Conservation (phyloP, 345 rosid genomes). For the Citropsis articulata region DNA sequence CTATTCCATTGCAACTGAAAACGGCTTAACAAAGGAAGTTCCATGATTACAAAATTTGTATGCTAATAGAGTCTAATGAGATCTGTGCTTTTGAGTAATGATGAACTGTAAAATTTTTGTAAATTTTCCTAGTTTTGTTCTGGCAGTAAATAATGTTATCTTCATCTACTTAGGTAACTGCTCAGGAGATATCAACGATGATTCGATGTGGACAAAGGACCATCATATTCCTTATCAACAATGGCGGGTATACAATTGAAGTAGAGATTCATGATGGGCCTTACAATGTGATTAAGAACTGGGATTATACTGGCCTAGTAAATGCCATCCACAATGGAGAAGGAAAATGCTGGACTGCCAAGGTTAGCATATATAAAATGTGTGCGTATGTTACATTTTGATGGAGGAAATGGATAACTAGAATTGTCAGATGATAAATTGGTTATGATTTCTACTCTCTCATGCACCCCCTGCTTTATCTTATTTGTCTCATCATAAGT, state of each 20-base stretch:
- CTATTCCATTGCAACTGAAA: background rate
- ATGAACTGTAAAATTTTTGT: background rate
- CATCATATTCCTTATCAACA: constrained; percentile 72
- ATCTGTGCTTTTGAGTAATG: background rate
- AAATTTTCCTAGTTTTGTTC: background rate
- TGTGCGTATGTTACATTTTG: background rate
- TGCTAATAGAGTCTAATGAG: background rate
- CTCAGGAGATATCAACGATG: constrained; percentile 75
- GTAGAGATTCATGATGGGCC: constrained; percentile 82
- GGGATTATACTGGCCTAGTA: constrained; percentile 63
- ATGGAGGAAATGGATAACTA: background rate
- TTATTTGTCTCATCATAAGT: too few species aligned
- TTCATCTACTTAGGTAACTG: constrained; percentile 49
- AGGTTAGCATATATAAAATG: constrained; percentile 33
- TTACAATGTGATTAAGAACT: constrained; percentile 75
- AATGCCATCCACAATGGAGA: constrained; percentile 71
- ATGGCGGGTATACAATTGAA: constrained; percentile 75
- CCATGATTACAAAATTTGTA: background rate
- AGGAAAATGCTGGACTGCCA: constrained; percentile 77
- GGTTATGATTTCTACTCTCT: background rate
- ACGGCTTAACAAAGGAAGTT: background rate
- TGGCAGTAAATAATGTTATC: background rate
- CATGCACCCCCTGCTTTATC: background rate
- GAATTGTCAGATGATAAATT: too few species aligned
- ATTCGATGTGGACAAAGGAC: constrained; percentile 51